These are phyloP conservation scores for Vigna angularis DNA, from an alignment of 306 rosid genomes.

Conservation along the genomic window DNA sequence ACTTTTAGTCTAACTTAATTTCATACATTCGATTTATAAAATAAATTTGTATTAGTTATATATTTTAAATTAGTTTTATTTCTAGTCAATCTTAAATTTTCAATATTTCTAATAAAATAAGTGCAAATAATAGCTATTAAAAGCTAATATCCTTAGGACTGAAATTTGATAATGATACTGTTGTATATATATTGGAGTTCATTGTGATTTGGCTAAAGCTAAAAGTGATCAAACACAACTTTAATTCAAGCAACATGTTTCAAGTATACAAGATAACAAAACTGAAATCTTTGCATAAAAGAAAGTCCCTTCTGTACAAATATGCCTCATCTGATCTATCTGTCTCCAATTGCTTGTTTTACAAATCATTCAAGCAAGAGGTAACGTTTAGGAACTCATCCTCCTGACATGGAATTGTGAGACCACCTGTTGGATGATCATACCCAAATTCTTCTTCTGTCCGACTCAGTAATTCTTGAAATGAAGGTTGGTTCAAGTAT, in stretches of 20 bases:
- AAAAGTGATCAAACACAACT: neutral
- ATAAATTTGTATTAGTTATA: rapidly evolving
- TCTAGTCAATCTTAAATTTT: rapidly evolving
- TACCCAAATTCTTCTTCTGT: constrained; percentile 53
- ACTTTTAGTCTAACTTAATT: too few species aligned
- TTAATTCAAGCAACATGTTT: neutral
- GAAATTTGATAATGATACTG: neutral
- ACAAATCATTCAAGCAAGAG: constrained; percentile 31
- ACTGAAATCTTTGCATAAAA: neutral
- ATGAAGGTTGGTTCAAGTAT: constrained; percentile 48
- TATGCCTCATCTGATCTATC: constrained; percentile 33
- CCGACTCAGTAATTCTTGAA: constrained; percentile 48
- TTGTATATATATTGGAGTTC: neutral
- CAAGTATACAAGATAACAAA: constrained; percentile 4
- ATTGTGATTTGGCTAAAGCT: neutral
- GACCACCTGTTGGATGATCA: constrained; percentile 50
- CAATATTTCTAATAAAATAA: neutral
- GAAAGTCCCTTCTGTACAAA: constrained; percentile 25
- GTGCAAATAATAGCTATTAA: neutral
- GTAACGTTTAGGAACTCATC: constrained; percentile 38
- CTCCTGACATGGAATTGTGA: constrained; percentile 47
- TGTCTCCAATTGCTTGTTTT: neutral
- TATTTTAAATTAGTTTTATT: too few species aligned
- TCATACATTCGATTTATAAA: too few species aligned
- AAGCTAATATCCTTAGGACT: neutral